These are phyloP conservation scores for Fusarium fracticaudum DNA, from an alignment of 2,329 filamentous ascomycete species.

Conservation along the genomic window DNA sequence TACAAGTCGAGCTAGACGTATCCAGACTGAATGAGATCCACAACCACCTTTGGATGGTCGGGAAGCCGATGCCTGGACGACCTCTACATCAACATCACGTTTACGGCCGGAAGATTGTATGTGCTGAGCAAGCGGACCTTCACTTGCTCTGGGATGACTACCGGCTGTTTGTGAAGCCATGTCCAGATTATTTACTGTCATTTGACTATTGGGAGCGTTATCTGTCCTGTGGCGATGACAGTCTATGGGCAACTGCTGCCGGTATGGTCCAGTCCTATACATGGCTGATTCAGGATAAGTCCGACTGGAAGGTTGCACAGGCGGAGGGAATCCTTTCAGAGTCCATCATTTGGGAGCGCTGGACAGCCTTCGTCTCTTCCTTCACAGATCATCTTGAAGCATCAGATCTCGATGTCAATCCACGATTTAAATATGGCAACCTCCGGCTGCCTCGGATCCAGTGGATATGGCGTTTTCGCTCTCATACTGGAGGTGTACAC, in stretches of 20 bases:
- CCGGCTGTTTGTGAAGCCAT: not conserved
- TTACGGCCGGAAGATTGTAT: accelerated
- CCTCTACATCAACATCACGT: not conserved
- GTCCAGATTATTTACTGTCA: not conserved
- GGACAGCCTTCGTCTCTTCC: not conserved
- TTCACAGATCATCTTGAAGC: not conserved
- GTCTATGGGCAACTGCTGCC: accelerated
- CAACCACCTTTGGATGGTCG: not conserved
- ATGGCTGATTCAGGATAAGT: not conserved
- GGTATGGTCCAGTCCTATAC: not conserved
- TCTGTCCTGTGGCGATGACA: accelerated
- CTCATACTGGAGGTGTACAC: accelerated
- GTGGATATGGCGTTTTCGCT: not conserved
- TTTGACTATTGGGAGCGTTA: not conserved
- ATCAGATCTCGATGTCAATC: not conserved
- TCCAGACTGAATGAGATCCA: not conserved
- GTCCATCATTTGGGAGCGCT: not conserved
- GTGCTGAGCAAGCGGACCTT: not conserved
- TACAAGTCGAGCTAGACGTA: not conserved
- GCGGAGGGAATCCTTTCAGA: not conserved
- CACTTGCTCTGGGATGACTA: not conserved
- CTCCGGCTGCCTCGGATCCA: not conserved
- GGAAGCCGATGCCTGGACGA: not conserved
- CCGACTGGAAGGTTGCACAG: not conserved
- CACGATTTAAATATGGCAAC: not conserved